Conservation (phyloP, 2,329 filamentous ascomycete species). For the Xylaria sp. region DNA sequence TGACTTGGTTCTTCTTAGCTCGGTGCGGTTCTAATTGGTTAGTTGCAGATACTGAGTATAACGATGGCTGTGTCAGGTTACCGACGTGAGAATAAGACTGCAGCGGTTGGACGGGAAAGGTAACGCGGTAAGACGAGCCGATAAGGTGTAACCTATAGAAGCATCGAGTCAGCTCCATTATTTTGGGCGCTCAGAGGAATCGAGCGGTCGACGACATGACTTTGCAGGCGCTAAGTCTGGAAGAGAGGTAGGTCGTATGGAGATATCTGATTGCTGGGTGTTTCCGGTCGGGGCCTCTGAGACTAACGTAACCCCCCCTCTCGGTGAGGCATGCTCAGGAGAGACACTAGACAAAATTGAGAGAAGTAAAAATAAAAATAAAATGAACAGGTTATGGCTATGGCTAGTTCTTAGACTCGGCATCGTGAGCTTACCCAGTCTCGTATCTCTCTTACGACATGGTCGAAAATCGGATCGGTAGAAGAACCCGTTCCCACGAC, state of each 20-base stretch:
- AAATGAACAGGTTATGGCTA: background rate
- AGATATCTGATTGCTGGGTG: slow-evolving; percentile 1
- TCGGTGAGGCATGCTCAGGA: background rate
- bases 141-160: background rate
- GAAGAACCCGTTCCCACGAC: background rate
- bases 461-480: background rate
- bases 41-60: background rate
- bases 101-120: background rate
- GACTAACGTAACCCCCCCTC: background rate
- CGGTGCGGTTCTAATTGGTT: background rate
- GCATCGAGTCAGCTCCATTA: slow-evolving; percentile 17
- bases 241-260: background rate
- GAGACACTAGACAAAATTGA: background rate
- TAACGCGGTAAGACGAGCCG: slow-evolving; percentile 18
- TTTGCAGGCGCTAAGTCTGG: slow-evolving; percentile 3
- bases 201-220: background rate
- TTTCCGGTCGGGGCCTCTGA: background rate
- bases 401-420: background rate
- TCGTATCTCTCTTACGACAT: background rate
- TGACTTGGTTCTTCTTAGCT: background rate
- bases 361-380: background rate
- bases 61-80: background rate
- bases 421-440: slow-evolving; percentile 2
- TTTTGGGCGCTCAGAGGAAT: background rate
- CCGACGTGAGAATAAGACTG: background rate